Conservation (phyloP, 768 basidiomycete species). For the Myochromella boudieri region DNA sequence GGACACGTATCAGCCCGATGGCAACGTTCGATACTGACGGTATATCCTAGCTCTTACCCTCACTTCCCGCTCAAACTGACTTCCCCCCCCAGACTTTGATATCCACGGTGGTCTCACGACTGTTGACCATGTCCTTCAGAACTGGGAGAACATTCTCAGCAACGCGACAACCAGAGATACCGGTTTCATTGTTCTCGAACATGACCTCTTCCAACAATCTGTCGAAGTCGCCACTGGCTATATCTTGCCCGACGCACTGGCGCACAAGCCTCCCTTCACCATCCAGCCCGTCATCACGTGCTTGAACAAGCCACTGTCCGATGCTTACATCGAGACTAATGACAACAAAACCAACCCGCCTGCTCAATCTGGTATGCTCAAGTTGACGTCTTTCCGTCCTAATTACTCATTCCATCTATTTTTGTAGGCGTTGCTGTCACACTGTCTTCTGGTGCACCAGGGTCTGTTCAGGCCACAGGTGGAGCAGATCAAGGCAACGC, state of each 20-base stretch:
- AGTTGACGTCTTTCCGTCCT: slow-evolving; percentile 54
- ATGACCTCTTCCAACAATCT: slow-evolving; percentile 82
- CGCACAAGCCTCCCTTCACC: slow-evolving; percentile 59
- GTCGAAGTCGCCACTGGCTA: slow-evolving; percentile 88
- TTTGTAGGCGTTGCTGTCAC: slow-evolving; percentile 21
- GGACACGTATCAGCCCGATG: slow-evolving; percentile 65
- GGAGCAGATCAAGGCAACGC: slow-evolving; percentile 4
- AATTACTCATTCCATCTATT: slow-evolving; percentile 47
- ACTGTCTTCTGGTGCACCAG: slow-evolving; percentile 32
- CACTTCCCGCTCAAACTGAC: slow-evolving; percentile 7
- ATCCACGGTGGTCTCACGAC: slow-evolving; percentile 63
- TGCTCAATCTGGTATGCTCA: slow-evolving; percentile 52
- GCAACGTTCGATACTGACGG: slow-evolving; percentile 75
- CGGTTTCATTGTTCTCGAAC: slow-evolving; percentile 91
- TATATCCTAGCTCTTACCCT: slow-evolving; percentile 21
- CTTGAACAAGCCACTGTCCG: slow-evolving; percentile 50
- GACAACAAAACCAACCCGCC: slow-evolving; percentile 66
- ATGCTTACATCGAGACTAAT: slow-evolving; percentile 85
- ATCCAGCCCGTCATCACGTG: slow-evolving; percentile 75
- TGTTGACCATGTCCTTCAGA: slow-evolving; percentile 59
- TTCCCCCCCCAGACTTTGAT: slow-evolving; percentile 62
- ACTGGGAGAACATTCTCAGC: slow-evolving; percentile 72
- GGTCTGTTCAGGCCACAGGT: slow-evolving; percentile 29
- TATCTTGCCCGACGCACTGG: slow-evolving; percentile 78
- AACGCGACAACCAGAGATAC: slow-evolving; percentile 55